Base-by-base conservation (phyloP, 169 alveolate genomes). In the Miamiensis avidus region DNA sequence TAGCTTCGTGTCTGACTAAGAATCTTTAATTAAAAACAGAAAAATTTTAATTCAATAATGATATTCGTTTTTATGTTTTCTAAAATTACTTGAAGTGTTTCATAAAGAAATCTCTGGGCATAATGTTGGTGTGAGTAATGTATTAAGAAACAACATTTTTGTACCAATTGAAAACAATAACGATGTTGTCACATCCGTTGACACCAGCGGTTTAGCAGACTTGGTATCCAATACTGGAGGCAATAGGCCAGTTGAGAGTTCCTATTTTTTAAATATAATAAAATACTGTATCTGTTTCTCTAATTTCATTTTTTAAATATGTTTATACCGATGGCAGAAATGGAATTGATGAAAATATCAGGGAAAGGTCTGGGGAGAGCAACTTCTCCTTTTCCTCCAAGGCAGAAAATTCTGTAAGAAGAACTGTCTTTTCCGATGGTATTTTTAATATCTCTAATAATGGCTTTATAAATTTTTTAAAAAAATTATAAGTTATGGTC, bases 351-450 rank as follows among this genome's bases (percentile, higher is more conserved):
- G 0, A 91, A 34, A 27, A 94, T 75, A 64, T 90, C 95, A 28
- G 95, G 95, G 95, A 87, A 94, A 34, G 94, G 94, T 92, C 97
- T 92, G 34, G 82, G 75, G 76, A 94, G 73, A 69, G 94, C 97
- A 75, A 72, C 73, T 26, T 93, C 27, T 65, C 95, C 97, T 75
- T 94, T 94, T n/a, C 91, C 96, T 27, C 97, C 97, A 32, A 94
- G 76, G 25, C 91, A 65, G 82, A 89, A 88, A 65, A 94, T 86
- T 75, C 86, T 88, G 29, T 82, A 85, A 78, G 87, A 89, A 34
- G 84, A 78, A 76, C 90, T 77, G 78, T 91, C 89, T 29, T 78
- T 73, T 34, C 86, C 88, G 65, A 78, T 82, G 27, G 86, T 87
- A 33, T 77, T 78, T 86, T 88, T 91, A 29, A 89, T 76, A 74